Percentiles rank a stretch among this genome's conserved stretches.
Conservation (phyloP, 768 basidiomycete genomes). For the Mycena alexandri region DNA sequence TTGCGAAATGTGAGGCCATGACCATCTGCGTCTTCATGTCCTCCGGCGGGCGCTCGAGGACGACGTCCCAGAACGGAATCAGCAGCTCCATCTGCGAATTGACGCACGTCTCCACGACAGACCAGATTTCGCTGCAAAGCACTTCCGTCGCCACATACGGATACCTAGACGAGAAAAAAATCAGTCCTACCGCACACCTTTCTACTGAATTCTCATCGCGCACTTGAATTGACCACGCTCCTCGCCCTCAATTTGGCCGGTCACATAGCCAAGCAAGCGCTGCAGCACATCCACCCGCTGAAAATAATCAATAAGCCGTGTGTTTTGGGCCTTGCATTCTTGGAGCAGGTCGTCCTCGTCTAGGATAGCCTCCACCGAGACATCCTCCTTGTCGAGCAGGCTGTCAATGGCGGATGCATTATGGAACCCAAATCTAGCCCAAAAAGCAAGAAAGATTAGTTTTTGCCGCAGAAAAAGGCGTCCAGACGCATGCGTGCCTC, state of each 20-base stretch:
- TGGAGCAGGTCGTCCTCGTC: conserved; percentile 95
- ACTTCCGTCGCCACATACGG: conserved; percentile 95
- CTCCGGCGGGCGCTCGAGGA: conserved; percentile 82
- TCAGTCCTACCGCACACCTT: neutral
- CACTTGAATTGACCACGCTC: conserved; percentile 84
- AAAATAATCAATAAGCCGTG: conserved; percentile 89
- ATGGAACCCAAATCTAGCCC: conserved; percentile 87
- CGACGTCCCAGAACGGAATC: conserved; percentile 92
- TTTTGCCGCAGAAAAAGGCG: conserved; percentile 38
- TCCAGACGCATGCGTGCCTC: conserved; percentile 54
- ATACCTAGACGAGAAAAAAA: conserved; percentile 67
- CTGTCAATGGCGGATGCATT: conserved; percentile 91
- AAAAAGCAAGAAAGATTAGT: conserved; percentile 41
- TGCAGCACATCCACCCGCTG: conserved; percentile 85
- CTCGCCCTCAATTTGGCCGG: conserved; percentile 86
- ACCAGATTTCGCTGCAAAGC: conserved; percentile 95
- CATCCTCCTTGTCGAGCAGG: conserved; percentile 90
- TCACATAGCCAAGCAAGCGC: conserved; percentile 86
- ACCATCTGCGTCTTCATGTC: conserved; percentile 90
- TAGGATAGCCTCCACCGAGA: conserved; percentile 89
- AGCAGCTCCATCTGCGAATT: conserved; percentile 78
- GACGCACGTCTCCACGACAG: conserved; percentile 91
- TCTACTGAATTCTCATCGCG: neutral
- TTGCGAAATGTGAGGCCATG: conserved; percentile 94
- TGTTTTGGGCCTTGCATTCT: conserved; percentile 96